Evolutionary conservation across 441 rosid species (phyloP).

Genomic region (Lepidium campestre): DNA sequence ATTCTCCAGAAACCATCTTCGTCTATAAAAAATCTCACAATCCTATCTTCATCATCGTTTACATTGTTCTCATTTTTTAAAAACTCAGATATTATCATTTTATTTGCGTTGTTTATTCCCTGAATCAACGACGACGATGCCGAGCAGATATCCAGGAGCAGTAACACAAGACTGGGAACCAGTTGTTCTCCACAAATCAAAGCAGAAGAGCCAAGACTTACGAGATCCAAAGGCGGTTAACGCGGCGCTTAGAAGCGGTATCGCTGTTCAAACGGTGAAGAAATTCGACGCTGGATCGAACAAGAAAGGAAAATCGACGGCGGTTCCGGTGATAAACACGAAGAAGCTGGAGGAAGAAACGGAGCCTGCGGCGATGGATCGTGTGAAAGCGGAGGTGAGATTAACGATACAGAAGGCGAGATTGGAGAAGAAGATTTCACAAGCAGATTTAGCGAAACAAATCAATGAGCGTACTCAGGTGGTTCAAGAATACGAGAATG

Average conservation of each 20-base stretch:
- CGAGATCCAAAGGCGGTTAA: conserved; percentile 78
- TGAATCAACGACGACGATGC: conserved; percentile 44
- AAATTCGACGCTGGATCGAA: conserved; percentile 70
- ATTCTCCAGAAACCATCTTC: conserved; percentile 37
- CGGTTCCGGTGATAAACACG: conserved; percentile 36
- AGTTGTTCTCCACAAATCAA: conserved; percentile 65
- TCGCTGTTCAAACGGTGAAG: conserved; percentile 58
- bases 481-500: conserved; percentile 88
- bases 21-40: conserved; percentile 13
- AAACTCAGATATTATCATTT: not conserved
- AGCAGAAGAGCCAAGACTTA: conserved; percentile 50
- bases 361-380: conserved; percentile 60
- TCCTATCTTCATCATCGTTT: not conserved
- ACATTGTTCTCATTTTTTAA: not conserved
- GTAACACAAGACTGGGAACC: conserved; percentile 79
- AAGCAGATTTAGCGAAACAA: conserved; percentile 70
- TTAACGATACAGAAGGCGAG: conserved; percentile 65
- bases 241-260: conserved; percentile 63
- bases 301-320: conserved; percentile 39
- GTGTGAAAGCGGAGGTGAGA: conserved; percentile 58
- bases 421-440: conserved; percentile 81
- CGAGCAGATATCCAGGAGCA: conserved; percentile 61
- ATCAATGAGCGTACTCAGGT: conserved; percentile 76
- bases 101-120: not conserved
- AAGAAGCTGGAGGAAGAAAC: conserved; percentile 68